Conservation (phyloP, 768 basidiomycete genomes). For the Auriscalpium vulgare region DNA sequence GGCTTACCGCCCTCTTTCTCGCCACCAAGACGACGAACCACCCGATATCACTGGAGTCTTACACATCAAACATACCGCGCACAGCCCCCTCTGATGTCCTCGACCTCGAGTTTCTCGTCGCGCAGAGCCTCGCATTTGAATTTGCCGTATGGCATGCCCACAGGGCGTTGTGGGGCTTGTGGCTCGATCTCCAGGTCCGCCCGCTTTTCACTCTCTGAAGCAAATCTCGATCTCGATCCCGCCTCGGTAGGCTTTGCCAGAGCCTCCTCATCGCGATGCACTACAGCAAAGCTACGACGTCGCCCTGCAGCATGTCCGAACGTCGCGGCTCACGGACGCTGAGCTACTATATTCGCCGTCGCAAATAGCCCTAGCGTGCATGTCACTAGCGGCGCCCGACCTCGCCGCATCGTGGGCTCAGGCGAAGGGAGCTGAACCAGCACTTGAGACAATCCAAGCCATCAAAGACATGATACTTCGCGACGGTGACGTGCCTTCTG, state of each 20-base stretch:
- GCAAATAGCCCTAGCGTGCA: conserved; percentile 82
- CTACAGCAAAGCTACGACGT: conserved; percentile 53
- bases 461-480: conserved; percentile 49
- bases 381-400: conserved; percentile 56
- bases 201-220: conserved; percentile 7
- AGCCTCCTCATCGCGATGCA: conserved; percentile 35
- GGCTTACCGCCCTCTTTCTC: conserved; percentile 92
- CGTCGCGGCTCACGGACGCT: conserved; percentile 83
- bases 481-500: conserved; percentile 56
- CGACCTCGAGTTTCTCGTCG: conserved; percentile 91
- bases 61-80: conserved; percentile 76
- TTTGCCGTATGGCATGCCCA: conserved; percentile 92
- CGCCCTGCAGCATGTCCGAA: conserved; percentile 60
- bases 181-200: conserved; percentile 79
- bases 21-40: conserved; percentile 98
- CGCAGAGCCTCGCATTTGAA: conserved; percentile 90
- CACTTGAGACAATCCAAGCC: conserved; percentile 36
- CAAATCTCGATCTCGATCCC: conserved; percentile 1
- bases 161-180: conserved; percentile 80
- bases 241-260: conserved; percentile 45
- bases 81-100: conserved; percentile 79
- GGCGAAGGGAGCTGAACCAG: conserved; percentile 30
- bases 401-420: conserved; percentile 56
- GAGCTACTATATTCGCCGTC: conserved; percentile 91
- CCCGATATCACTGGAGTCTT: conserved; percentile 80